Evolutionary conservation across 257 asterid genomes (phyloP).

Genomic region (Nicotiana sylvestris): DNA sequence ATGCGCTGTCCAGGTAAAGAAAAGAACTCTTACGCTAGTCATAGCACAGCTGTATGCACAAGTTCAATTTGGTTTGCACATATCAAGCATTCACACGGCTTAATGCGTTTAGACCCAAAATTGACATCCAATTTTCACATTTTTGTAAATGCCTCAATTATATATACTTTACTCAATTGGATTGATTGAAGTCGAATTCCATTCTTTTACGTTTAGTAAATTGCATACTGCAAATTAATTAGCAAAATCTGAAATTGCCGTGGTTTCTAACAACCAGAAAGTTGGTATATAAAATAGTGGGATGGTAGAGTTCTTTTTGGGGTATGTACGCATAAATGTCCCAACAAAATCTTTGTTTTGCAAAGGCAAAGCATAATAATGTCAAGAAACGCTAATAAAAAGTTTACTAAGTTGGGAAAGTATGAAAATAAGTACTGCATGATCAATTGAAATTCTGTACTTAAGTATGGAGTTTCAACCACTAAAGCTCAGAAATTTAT

Average conservation of each 20-base stretch:
- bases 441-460: not conserved
- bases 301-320: not conserved
- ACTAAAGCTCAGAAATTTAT: not conserved
- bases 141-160: not conserved
- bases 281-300: not conserved
- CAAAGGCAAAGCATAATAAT: not conserved
- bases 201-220: not conserved
- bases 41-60: slow-evolving; percentile 7
- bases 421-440: not conserved
- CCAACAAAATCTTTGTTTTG: not conserved
- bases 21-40: not conserved
- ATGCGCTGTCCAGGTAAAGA: not conserved
- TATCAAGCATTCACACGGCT: not conserved
- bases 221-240: too few species aligned
- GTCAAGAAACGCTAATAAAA: not conserved
- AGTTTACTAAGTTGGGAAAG: too few species aligned
- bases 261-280: not conserved
- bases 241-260: not conserved
- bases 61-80: slow-evolving; percentile 3
- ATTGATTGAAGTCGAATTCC: not conserved
- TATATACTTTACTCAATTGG: not conserved
- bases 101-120: not conserved
- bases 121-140: not conserved
- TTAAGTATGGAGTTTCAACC: not conserved
- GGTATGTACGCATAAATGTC: not conserved